Conservation (phyloP, 331 rosid species). For the Quercus lobata region DNA sequence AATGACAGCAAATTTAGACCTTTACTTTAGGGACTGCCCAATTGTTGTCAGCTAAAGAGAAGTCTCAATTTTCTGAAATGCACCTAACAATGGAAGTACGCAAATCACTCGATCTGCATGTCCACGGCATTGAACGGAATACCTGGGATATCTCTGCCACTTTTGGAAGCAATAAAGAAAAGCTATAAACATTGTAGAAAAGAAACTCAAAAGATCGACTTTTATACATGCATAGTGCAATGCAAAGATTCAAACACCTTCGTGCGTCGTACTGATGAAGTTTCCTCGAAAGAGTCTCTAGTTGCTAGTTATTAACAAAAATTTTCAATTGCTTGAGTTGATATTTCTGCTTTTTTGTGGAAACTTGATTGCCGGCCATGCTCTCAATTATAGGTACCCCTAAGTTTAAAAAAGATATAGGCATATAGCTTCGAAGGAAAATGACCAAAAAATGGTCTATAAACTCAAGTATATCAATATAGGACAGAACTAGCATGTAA, state of each 20-base stretch:
- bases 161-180: slow-evolving; percentile 25
- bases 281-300: background rate
- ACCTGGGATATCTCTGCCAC: slow-evolving; percentile 41
- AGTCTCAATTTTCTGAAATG: background rate
- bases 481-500: no score
- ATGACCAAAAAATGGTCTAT: no score
- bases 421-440: no score
- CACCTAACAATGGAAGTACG: background rate
- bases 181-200: background rate
- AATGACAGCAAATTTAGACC: slow-evolving; percentile 9
- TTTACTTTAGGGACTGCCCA: slow-evolving; percentile 14
- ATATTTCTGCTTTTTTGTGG: background rate
- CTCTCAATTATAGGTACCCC: no score
- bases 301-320: background rate
- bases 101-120: background rate
- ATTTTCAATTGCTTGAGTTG: background rate
- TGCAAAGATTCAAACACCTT: background rate
- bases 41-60: slow-evolving; percentile 7
- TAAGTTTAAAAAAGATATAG: no score
- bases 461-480: no score
- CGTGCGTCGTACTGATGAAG: background rate
- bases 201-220: background rate
- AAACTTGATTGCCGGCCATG: background rate
- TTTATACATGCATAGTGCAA: background rate
- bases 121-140: slow-evolving; percentile 20